Evolutionary conservation across 1,284 basidiomycete genomes (phyloP).

Genomic region (Malassezia sp.): DNA sequence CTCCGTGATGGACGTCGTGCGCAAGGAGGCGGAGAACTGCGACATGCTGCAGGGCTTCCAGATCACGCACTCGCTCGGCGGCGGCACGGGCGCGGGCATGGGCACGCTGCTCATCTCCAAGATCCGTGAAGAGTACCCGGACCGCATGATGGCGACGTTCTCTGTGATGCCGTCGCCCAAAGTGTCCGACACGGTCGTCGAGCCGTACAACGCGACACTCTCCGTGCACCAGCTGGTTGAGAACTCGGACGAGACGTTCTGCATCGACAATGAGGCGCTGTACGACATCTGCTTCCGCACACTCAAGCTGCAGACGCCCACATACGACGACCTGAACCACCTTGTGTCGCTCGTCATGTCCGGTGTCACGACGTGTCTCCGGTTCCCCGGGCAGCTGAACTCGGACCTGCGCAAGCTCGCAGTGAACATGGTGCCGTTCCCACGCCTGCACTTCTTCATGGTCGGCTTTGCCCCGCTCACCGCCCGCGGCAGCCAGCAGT

Average conservation of each 20-base stretch:
- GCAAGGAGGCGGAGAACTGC: conserved; percentile 55
- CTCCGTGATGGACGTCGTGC: conserved; percentile 54
- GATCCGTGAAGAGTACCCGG: conserved; percentile 57
- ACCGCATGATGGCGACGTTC: conserved; percentile 58
- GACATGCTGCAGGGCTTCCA: conserved; percentile 57
- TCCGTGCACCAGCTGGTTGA: conserved; percentile 57
- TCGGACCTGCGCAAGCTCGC: conserved; percentile 92
- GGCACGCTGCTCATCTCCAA: conserved; percentile 57
- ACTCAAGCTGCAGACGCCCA: conserved; percentile 82
- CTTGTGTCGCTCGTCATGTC: conserved; percentile 97
- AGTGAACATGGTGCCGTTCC: conserved; percentile 95
- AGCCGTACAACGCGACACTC: conserved; percentile 57
- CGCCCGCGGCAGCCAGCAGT: conserved; percentile 76
- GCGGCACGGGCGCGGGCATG: conserved; percentile 58
- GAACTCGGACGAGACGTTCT: conserved; percentile 58
- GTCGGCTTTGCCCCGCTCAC: conserved; percentile 91
- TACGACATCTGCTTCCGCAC: conserved; percentile 90
- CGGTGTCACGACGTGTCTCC: conserved; percentile 85
- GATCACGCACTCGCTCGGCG: conserved; percentile 56
- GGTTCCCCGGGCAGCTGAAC: conserved; percentile 95
- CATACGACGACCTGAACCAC: conserved; percentile 92
- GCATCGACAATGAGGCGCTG: conserved; percentile 86
- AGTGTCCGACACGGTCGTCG: conserved; percentile 56
- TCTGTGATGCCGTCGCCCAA: conserved; percentile 57
- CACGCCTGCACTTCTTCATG: conserved; percentile 98